Percentiles rank a stretch among this genome's conserved stretches.
Conservation (phyloP, 2,329 filamentous ascomycete species). For the Trichoderma brevicompactum region DNA sequence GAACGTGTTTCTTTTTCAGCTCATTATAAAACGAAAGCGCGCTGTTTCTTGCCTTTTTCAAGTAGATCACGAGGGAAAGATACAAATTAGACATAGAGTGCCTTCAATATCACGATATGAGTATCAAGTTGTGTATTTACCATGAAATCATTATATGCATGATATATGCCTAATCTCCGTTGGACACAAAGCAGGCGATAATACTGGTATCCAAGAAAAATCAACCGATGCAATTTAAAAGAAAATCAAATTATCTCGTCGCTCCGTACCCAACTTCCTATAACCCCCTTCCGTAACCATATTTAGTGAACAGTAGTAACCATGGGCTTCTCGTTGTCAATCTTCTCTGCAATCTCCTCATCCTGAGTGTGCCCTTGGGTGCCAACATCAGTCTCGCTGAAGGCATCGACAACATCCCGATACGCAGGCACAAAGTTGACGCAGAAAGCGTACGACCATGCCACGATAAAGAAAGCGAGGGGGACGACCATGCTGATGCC, state of each 20-base stretch:
- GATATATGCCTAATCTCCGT: background rate
- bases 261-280: background rate
- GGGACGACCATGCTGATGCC: constrained; percentile 70
- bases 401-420: constrained; percentile 63
- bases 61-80: background rate
- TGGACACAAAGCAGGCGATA: background rate
- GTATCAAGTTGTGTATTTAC: constrained; percentile 15
- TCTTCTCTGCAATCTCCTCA: constrained; percentile 36
- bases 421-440: constrained; percentile 72
- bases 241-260: background rate
- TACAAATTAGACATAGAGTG: background rate
- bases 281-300: background rate
- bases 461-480: constrained; percentile 60
- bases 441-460: constrained; percentile 60
- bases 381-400: constrained; percentile 52
- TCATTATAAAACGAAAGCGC: constrained; percentile 2
- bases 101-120: background rate
- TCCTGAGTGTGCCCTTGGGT: constrained; percentile 38
- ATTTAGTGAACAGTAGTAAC: constrained; percentile 18
- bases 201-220: constrained; percentile 23
- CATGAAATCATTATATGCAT: constrained; percentile 22
- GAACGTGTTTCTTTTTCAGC: background rate
- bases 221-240: background rate
- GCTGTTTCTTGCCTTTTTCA: background rate
- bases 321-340: constrained; percentile 25